Evolutionary conservation across 352 stramenopile genomes (phyloP).

Genomic region (Pythium diclinum): DNA sequence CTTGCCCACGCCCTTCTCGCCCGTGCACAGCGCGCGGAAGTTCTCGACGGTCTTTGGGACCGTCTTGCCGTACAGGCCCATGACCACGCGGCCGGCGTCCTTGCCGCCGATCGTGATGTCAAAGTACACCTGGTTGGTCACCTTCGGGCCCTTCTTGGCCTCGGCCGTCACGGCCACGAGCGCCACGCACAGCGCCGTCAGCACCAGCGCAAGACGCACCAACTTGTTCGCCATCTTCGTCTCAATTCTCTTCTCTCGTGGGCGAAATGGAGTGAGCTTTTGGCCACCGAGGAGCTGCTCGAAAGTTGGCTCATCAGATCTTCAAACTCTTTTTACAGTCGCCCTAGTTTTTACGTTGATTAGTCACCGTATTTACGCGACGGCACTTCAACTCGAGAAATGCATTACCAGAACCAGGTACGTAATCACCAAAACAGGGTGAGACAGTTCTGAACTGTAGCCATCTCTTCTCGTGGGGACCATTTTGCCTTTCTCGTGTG

Average conservation of each 20-base stretch:
- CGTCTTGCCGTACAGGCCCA: slow-evolving; percentile 80
- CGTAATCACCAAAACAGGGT: slow-evolving; percentile 7
- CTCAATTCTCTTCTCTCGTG: neutral
- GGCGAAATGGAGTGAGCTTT: slow-evolving; percentile 5
- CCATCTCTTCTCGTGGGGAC: neutral
- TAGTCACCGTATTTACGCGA: neutral
- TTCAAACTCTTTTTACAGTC: slow-evolving; percentile 1
- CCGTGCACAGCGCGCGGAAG: slow-evolving; percentile 67
- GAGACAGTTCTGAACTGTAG: neutral
- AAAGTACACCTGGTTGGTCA: slow-evolving; percentile 95
- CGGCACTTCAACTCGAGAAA: neutral
- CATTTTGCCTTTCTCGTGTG: neutral
- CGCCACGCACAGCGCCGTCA: slow-evolving; percentile 37
- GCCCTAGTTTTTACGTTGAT: neutral
- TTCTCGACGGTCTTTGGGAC: slow-evolving; percentile 85
- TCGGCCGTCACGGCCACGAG: slow-evolving; percentile 28
- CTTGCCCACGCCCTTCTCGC: slow-evolving; percentile 78
- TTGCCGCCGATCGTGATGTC: slow-evolving; percentile 94
- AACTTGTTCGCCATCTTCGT: slow-evolving; percentile 58
- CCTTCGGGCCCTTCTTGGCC: slow-evolving; percentile 55
- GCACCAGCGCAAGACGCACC: slow-evolving; percentile 29
- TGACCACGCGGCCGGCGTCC: slow-evolving; percentile 76
- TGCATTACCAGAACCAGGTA: neutral
- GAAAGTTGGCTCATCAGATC: neutral
- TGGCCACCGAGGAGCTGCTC: neutral